Evolutionary conservation across 2,329 filamentous ascomycete species (phyloP), one percentile per base, ranked within the genome.

Genomic region (Ophiocordyceps camponoti-rufipedis): DNA sequence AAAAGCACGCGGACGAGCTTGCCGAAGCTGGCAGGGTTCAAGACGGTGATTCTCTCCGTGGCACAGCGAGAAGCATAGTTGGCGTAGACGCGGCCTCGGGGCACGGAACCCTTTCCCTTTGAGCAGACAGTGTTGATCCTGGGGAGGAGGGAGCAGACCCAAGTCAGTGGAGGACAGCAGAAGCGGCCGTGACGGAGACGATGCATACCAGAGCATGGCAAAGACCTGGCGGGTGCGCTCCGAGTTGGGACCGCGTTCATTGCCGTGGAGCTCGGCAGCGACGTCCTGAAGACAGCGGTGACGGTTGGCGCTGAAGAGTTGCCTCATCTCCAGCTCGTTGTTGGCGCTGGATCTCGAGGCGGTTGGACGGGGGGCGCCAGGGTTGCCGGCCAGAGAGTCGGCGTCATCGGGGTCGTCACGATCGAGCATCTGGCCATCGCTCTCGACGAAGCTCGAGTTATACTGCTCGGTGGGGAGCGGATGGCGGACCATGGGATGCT

Each of bases 1-100:
- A 96, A 98, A 44, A 98, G 82, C 38, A 98, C 89, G 31, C 91
- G 80, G 32, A 98, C 91, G 41, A 98, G 75, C 63, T 98, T 98
- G 47, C 91, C 91, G 63, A 98, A 98, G 28, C 89, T 96, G 10
- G 91, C 91, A 40, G 91, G 91, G 57, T 98, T 98, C 47, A 98
- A 66, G 10, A 94, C 88, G 1, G 91, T 93, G 38, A 96, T 93
- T 57, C 88, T 79, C 58, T 96, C 88, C 5, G 82, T 93, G 41
- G 85, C 88, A 62, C 91, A 98, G 50, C 85, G 79, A 28, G 85
- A 87, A 43, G 89, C 91, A 61, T 98, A 98, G 59, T 88, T 88
- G 48, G 88, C 86, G 62, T 96, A 98, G 2, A 98, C 91, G 48
- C 89, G 75, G 51, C 91, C 91, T 54, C 91, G 75, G 7, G 91